Base-by-base conservation (phyloP, 2,329 filamentous ascomycete species). In the Botrytis hyacinthi region DNA sequence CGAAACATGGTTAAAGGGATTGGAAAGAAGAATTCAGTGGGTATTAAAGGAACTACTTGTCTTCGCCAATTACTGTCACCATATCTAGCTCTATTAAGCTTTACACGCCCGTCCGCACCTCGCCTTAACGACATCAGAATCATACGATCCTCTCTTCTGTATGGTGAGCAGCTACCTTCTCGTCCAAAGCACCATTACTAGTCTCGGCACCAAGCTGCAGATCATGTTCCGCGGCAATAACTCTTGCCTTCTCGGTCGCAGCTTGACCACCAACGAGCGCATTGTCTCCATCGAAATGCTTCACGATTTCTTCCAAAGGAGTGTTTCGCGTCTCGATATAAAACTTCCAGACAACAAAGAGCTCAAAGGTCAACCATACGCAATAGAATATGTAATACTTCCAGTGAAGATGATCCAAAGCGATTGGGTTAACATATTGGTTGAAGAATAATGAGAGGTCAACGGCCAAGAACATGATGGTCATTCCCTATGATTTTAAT, bases 401-500 rank as follows among this genome's bases (percentile, higher is more conserved):
- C 84, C 83, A 85, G 4, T 76, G 76, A 14, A 85, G 80, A 18
- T 75, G 73, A 1, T 80, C 77, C 35, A 85, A 79, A 9, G 82
- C 83, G 40, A 85, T 81, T 4, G 83, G 83, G 69, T 85, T 85
- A 72, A 84, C 82, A 76, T 82, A 83, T 35, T 80, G 79, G 73
- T 82, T 83, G 81, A 85, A 84, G 80, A 85, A 85, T 16, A 85
- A 82, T 2, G 84, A 83, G 44, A 83, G 77, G 76, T 84, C 83
- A 73, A 85, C 82, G 71, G 83, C 82, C 61, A 84, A 78, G 78
- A 84, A 84, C 81, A 84, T 82, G 74, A 86, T 76, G 22, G 83
- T 82, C 75, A 78, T 80, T 78, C 75, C 83, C 71, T 74, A 63
- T 5, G 54, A 70, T 20, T 57, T 70, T 26, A 67, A 22, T 60